Base-by-base conservation (phyloP, 768 basidiomycete species). In the Lactarius psammicola region DNA sequence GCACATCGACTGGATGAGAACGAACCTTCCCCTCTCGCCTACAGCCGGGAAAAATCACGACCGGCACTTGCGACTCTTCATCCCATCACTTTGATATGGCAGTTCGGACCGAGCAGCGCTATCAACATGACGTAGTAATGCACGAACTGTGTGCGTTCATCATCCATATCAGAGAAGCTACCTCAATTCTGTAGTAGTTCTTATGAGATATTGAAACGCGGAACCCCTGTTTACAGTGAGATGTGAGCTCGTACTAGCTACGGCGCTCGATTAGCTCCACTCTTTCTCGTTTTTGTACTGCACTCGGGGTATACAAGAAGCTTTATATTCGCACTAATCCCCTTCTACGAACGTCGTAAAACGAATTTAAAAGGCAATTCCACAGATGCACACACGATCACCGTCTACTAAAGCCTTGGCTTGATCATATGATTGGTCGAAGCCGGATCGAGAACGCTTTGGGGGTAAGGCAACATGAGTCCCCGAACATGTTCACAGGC, bases 401-500 rank as follows among this genome's bases (percentile, higher is more conserved):
- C 28, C 17, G 13, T 17, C 67, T 66, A 69, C 68, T 51, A 51
- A 51, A 71, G 28, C 57, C 68, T 63, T 10, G 72, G 58, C 53
- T 66, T 68, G 42, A 73, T 72, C 33, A 72, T 20, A 46, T 63
- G 58, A 36, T 65, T 67, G 33, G 60, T 57, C 7, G 62, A 63
- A 26, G 64, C 68, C 4, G 72, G 72, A 57, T 73, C 70, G n/a
- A 73, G 65, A 38, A 73, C 70, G 38, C 66, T 62, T 33, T 66
- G 66, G 6, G 72, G 72, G 59, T 73, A 73, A 13, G 72, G 72
- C 18, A 73, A 40, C 31, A 61, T 10, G 20, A 59, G 31, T 20
- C 57, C 65, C 58, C 72, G 66, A 26, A 71, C 55, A 62, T 74
- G 69, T 40, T 72, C 66, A 30, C 26, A 59, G 34, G 65, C 73